Evolutionary conservation across 1,284 basidiomycete genomes (phyloP), one percentile per base, ranked within the genome.

Genomic region (Agroathelia rolfsii): DNA sequence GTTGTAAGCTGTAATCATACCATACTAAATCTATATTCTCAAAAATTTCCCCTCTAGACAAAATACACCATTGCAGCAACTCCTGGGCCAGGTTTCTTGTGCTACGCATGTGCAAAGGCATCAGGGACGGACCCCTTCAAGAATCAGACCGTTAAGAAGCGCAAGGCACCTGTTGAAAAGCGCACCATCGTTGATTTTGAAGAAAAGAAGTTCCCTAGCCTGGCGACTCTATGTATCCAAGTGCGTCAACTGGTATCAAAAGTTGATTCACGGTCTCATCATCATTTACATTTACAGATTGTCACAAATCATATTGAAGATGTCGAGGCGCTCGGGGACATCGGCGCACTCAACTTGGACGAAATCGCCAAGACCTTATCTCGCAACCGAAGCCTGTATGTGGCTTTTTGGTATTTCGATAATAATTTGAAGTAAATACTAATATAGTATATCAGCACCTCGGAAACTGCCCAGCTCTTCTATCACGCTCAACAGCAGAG

Each of bases 271-370:
- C 18, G 28, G 13, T 10, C 24, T 10, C n/a, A 25, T 40, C 20
- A 30, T 24, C 19, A 5, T 17, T 11, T 13, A 4, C 25, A 14
- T 28, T 2, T 23, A n/a, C 36, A 93, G 82, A 61, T 96, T 18
- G 78, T 97, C 38, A 82, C 83, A 17, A 69, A 75, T 30, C 75
- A 89, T 50, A 95, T 97, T 36, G 75, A 93, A 39, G 81, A 93
- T 41, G 80, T 96, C 10, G 92, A 96, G 41, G 80, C 84, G 0
- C 63, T 97, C 4, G 90, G 92, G 0, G 79, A 90, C 46, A 84
- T 96, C 35, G 87, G 89, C 1, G 49, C 68, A 1, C 55, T 82
- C 51, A 93, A 88, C 49, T 64, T 88, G 61, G 77, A 89, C 42
- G 75, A 78, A 29, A 82, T 94, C 27, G 75, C 83, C 15, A 83